These are phyloP conservation scores for Isoetes taiwanensis DNA, from an alignment of 75 land plant species.

Conservation along the genomic window DNA sequence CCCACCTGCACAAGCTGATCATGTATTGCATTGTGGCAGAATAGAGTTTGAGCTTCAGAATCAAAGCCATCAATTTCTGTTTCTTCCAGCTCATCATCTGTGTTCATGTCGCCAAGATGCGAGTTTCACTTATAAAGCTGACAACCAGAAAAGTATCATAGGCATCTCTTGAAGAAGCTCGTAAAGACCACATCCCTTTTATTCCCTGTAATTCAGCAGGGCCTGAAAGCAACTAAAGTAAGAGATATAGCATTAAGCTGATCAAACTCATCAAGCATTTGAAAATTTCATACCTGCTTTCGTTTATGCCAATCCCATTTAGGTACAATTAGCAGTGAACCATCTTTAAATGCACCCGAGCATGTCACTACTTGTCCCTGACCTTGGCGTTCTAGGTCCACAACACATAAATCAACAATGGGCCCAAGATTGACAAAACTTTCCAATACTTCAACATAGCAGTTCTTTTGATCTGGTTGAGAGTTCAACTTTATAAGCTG, in stretches of 20 bases:
- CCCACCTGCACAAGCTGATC: slow-evolving; percentile 90
- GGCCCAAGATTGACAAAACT: slow-evolving; percentile 97
- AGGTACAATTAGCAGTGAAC: slow-evolving; percentile 94
- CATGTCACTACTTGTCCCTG: slow-evolving; percentile 99
- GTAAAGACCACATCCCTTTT: slow-evolving; percentile 97
- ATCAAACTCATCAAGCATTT: too few species aligned
- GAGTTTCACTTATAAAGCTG: slow-evolving; percentile 93
- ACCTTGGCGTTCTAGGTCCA: slow-evolving; percentile 97
- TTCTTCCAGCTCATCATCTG: slow-evolving; percentile 94
- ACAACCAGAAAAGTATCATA: slow-evolving; percentile 95
- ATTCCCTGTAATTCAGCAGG: slow-evolving; percentile 97
- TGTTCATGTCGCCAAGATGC: slow-evolving; percentile 94
- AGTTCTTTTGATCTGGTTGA: slow-evolving; percentile 75
- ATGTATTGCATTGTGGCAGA: slow-evolving; percentile 74
- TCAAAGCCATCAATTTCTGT: slow-evolving; percentile 94
- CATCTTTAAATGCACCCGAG: slow-evolving; percentile 99
- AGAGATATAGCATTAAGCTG: too few species aligned
- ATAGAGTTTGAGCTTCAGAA: slow-evolving; percentile 77
- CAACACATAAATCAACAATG: slow-evolving; percentile 96
- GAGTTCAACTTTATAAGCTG: slow-evolving; percentile 89
- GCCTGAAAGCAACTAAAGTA: slow-evolving; percentile 49
- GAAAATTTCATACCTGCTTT: too few species aligned
- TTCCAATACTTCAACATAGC: slow-evolving; percentile 94
- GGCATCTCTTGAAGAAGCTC: slow-evolving; percentile 70
- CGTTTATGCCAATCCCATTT: slow-evolving; percentile 98